Evolutionary conservation across 805 yeast species (phyloP).

Genomic region (Saitoella complicata): DNA sequence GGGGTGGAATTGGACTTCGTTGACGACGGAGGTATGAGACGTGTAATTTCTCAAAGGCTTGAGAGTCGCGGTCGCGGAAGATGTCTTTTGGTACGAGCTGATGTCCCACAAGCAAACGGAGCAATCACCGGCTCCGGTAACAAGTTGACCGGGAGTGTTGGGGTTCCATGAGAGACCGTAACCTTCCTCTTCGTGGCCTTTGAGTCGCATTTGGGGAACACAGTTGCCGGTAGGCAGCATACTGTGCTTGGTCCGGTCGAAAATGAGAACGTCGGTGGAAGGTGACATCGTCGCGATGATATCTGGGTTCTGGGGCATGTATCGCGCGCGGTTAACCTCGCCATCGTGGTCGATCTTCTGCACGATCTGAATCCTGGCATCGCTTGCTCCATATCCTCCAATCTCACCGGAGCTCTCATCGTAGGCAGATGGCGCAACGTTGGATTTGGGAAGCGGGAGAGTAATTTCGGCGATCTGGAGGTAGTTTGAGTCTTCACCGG

Average conservation of each 20-base stretch:
- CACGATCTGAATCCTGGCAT: conserved; percentile 28
- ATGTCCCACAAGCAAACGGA: conserved; percentile 60
- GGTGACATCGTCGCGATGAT: conserved; percentile 40
- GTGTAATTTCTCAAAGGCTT: conserved; percentile 35
- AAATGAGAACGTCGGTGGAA: conserved; percentile 21
- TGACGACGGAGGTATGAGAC: conserved; percentile 42
- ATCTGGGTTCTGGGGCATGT: conserved; percentile 31
- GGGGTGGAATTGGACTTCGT: conserved; percentile 48
- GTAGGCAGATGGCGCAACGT: conserved; percentile 12
- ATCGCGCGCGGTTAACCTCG: conserved; percentile 47
- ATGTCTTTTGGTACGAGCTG: conserved; percentile 14
- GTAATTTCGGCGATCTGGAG: conserved; percentile 24
- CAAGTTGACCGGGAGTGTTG: conserved; percentile 25
- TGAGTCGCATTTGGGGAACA: conserved; percentile 38
- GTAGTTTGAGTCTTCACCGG: conserved; percentile 38
- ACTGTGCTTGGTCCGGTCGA: conserved; percentile 59
- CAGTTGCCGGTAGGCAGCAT: conserved; percentile 25
- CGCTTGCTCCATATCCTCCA: conserved; percentile 20
- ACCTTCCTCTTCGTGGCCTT: conserved; percentile 49
- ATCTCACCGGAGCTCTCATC: conserved; percentile 16
- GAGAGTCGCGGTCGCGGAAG: conserved; percentile 3
- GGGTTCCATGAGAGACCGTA: conserved; percentile 56
- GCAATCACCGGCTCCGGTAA: conserved; percentile 52
- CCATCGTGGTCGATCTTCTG: conserved; percentile 46
- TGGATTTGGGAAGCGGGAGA: conserved; percentile 17